Conservation (phyloP, 2,329 filamentous ascomycete genomes). For the Dothiorella sarmentorum region DNA sequence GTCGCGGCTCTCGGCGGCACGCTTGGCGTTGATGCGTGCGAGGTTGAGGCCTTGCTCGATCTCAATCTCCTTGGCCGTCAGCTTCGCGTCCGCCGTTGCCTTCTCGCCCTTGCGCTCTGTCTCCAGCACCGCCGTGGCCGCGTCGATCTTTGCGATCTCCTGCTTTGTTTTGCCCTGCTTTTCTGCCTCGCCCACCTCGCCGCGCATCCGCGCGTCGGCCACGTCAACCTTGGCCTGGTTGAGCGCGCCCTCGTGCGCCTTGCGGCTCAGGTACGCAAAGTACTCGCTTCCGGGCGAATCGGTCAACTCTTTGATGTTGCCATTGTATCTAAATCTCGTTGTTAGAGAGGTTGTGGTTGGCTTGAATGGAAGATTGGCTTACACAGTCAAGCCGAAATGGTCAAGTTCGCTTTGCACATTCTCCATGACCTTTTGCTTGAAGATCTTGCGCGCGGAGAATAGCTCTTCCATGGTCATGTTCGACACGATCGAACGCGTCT, state of each 20-base stretch:
- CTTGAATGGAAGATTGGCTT: background rate
- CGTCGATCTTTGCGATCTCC: slow-evolving; percentile 83
- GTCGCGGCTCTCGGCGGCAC: slow-evolving; percentile 70
- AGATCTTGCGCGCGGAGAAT: slow-evolving; percentile 71
- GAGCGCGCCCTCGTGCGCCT: slow-evolving; percentile 79
- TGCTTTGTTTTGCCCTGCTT: slow-evolving; percentile 78
- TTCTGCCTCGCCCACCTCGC: slow-evolving; percentile 73
- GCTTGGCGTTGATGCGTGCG: slow-evolving; percentile 68
- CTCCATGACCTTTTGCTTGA: slow-evolving; percentile 63
- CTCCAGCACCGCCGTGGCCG: slow-evolving; percentile 78
- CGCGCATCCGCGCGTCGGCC: slow-evolving; percentile 57
- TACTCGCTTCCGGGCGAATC: slow-evolving; percentile 80
- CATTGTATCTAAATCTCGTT: slow-evolving; percentile 72
- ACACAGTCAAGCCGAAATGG: slow-evolving; percentile 60
- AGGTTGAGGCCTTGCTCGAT: slow-evolving; percentile 73
- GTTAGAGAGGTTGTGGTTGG: too few relatives aligned
- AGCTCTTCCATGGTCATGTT: slow-evolving; percentile 94
- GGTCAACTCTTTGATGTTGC: slow-evolving; percentile 82
- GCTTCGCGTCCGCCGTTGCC: slow-evolving; percentile 70
- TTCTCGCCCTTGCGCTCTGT: slow-evolving; percentile 82
- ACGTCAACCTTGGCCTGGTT: slow-evolving; percentile 70
- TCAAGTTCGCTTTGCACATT: slow-evolving; percentile 75
- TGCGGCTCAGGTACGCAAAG: slow-evolving; percentile 76
- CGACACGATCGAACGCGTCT: slow-evolving; percentile 77
- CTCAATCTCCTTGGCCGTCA: slow-evolving; percentile 68